phyloP scores from a whole-genome alignment of 768 basidiomycete species.

The Epithele typhae region DNA sequence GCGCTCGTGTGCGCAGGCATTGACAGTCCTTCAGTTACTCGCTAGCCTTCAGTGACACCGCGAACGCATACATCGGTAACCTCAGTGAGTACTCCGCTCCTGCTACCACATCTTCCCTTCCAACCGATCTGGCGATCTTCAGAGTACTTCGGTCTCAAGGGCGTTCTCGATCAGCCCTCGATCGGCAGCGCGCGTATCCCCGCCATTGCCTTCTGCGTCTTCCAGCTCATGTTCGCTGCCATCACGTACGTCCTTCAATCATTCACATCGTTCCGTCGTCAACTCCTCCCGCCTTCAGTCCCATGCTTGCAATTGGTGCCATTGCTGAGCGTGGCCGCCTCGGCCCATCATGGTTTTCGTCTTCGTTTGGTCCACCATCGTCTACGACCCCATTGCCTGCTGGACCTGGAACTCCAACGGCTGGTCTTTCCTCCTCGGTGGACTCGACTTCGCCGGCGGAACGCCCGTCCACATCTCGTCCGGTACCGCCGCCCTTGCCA shows the following conservation, averaged over 20 bases:
- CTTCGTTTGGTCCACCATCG: conserved; percentile 80
- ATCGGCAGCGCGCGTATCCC: conserved; percentile 71
- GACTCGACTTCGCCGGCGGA: conserved; percentile 91
- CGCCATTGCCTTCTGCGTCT: conserved; percentile 72
- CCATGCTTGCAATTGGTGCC: conserved; percentile 88
- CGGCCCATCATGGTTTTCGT: conserved; percentile 87
- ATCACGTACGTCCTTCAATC: conserved; percentile 74
- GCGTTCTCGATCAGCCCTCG: conserved; percentile 72
- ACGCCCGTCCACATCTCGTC: conserved; percentile 97
- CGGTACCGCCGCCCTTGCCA: conserved; percentile 86
- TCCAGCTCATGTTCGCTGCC: conserved; percentile 88
- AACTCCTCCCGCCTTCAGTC: conserved; percentile 34
- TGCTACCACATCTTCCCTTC: background rate
- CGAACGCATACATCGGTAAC: conserved; percentile 71
- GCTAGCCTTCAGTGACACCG: conserved; percentile 76
- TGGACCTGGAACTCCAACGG: conserved; percentile 92
- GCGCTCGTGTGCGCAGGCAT: background rate
- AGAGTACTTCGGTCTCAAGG: conserved; percentile 83
- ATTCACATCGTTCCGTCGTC: too few relatives aligned
- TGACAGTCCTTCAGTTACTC: conserved; percentile 46
- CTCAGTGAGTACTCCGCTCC: conserved; percentile 50
- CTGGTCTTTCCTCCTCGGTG: conserved; percentile 75
- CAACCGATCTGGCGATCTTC: too few relatives aligned
- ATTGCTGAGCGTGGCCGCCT: conserved; percentile 86
- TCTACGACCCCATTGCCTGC: conserved; percentile 92